phyloP scores from a whole-genome alignment of 2,329 filamentous ascomycete genomes.

The Neonectria hederae region DNA sequence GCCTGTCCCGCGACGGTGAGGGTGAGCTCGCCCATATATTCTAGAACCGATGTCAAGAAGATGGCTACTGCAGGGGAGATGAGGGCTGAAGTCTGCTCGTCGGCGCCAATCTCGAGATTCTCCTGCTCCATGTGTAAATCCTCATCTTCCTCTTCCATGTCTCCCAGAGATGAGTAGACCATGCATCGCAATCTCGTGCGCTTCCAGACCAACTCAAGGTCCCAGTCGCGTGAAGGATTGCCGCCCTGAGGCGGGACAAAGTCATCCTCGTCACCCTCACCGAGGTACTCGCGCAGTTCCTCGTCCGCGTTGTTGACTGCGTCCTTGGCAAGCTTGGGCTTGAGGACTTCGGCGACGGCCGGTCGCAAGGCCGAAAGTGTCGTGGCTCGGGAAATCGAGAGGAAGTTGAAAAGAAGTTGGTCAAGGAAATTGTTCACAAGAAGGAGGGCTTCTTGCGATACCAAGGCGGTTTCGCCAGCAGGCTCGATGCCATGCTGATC shows the following conservation, averaged over 20 bases:
- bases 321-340: conserved; percentile 86
- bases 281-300: conserved; percentile 87
- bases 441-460: conserved; percentile 76
- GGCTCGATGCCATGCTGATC: conserved; percentile 74
- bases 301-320: conserved; percentile 85
- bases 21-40: conserved; percentile 92
- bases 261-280: conserved; percentile 80
- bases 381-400: conserved; percentile 82
- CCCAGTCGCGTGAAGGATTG: conserved; percentile 71
- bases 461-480: conserved; percentile 73
- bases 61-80: conserved; percentile 94
- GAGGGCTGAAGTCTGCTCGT: conserved; percentile 69
- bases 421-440: conserved; percentile 94
- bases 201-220: conserved; percentile 94
- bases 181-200: conserved; percentile 92
- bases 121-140: conserved; percentile 87
- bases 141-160: conserved; percentile 98
- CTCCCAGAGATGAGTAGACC: conserved; percentile 96
- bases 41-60: conserved; percentile 92
- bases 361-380: conserved; percentile 78
- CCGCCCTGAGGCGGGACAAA: conserved; percentile 64
- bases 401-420: conserved; percentile 89
- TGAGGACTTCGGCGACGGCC: conserved; percentile 86
- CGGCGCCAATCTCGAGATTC: conserved; percentile 67
- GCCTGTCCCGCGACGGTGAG: conserved; percentile 88